phyloP scores from a whole-genome alignment of 148 eudicot species.

The Rheum nobile region DNA sequence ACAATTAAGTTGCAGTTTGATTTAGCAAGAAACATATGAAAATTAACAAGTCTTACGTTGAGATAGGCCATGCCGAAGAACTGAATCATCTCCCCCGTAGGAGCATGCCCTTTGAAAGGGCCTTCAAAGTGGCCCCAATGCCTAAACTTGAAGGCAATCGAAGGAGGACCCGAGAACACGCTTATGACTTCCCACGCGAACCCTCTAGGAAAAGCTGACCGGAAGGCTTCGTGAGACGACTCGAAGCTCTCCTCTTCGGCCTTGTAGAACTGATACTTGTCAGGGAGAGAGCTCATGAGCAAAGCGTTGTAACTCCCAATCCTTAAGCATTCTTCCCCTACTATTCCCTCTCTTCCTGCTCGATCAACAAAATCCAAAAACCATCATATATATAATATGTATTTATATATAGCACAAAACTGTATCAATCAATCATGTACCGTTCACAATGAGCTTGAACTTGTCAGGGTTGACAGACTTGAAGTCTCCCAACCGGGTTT shows the following conservation, averaged over 20 bases:
- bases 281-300: constrained; percentile 50
- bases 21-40: no score
- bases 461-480: constrained; percentile 57
- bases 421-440: constrained; percentile 28
- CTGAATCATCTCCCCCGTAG: constrained; percentile 65
- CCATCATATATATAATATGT: background rate
- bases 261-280: constrained; percentile 51
- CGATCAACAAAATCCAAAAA: background rate
- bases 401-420: no score
- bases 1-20: no score
- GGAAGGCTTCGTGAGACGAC: constrained; percentile 63
- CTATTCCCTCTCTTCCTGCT: constrained; percentile 55
- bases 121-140: constrained; percentile 96
- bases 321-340: constrained; percentile 58
- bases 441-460: constrained; percentile 79
- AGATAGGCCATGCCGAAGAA: constrained; percentile 66
- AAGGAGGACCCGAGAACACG: constrained; percentile 67
- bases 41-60: constrained; percentile 31
- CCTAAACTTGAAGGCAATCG: constrained; percentile 71
- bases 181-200: constrained; percentile 76
- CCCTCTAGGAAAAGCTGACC: constrained; percentile 71
- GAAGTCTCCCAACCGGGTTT: constrained; percentile 61
- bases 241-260: constrained; percentile 80
- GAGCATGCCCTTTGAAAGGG: constrained; percentile 61
- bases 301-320: constrained; percentile 69